A percentile compares a stretch with the other conserved stretches of the same genome.
These are phyloP conservation scores for Starmerella apicola DNA, from an alignment of 805 yeast genomes.

Conservation along the genomic window DNA sequence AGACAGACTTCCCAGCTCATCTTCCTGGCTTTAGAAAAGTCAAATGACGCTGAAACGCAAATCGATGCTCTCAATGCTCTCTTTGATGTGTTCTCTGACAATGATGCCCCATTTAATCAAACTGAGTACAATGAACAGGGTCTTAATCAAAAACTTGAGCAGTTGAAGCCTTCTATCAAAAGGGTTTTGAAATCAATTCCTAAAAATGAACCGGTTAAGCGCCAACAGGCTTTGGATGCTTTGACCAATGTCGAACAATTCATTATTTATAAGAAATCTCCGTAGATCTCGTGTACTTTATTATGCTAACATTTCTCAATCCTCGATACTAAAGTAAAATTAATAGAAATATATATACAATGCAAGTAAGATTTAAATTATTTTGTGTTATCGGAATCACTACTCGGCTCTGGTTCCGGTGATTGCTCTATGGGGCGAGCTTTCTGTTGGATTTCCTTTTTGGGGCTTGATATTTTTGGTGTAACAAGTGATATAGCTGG, in stretches of 20 bases:
- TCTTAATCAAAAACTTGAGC: constrained; percentile 34
- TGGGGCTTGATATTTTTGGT: too few relatives aligned
- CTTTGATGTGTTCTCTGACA: constrained; percentile 74
- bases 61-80: constrained; percentile 52
- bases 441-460: too few relatives aligned
- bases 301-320: too few relatives aligned
- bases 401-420: too few relatives aligned
- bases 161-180: constrained; percentile 38
- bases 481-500: neutral
- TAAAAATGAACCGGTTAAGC: constrained; percentile 46
- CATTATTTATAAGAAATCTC: constrained; percentile 49
- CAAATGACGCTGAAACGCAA: constrained; percentile 31
- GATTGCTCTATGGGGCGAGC: too few relatives aligned
- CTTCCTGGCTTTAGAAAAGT: constrained; percentile 10
- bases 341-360: too few relatives aligned
- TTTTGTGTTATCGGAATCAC: too few relatives aligned
- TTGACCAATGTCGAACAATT: constrained; percentile 58
- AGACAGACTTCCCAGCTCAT: constrained; percentile 7
- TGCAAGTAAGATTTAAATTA: too few relatives aligned
- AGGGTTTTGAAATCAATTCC: constrained; percentile 51
- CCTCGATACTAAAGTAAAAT: too few relatives aligned
- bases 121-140: constrained; percentile 45
- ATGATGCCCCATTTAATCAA: constrained; percentile 44
- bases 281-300: too few relatives aligned
- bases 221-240: constrained; percentile 54